Conservation (phyloP, 2,329 filamentous ascomycete genomes). For the Byssothecium circinans region DNA sequence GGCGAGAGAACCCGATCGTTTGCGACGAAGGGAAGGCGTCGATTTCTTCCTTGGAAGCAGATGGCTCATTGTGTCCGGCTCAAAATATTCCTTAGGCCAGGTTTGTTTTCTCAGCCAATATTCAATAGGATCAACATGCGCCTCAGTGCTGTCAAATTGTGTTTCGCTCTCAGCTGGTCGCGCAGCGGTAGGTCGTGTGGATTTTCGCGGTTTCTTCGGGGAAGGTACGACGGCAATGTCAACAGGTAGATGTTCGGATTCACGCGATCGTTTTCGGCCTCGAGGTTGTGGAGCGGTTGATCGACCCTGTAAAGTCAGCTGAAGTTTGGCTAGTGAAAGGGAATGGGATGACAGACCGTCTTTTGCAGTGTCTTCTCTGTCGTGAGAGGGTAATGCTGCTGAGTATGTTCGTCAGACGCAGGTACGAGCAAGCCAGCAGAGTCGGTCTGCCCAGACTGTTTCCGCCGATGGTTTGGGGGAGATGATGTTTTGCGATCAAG, state of each 20-base stretch:
- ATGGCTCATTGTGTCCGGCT: constrained; percentile 13
- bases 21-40: constrained; percentile 13
- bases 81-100: constrained; percentile 19
- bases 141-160: neutral
- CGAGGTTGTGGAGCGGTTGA: neutral
- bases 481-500: constrained; percentile 5
- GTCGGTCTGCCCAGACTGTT: constrained; percentile 8
- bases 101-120: constrained; percentile 13
- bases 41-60: constrained; percentile 18
- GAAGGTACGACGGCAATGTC: neutral
- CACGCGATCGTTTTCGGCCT: constrained; percentile 6
- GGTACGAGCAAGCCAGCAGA: neutral
- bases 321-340: neutral
- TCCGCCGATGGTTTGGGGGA: constrained; percentile 5
- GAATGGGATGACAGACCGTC: constrained; percentile 3
- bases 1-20: constrained; percentile 5
- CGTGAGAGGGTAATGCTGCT: constrained; percentile 6
- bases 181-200: constrained; percentile 1
- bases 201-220: constrained; percentile 4
- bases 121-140: constrained; percentile 11
- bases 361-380: constrained; percentile 4
- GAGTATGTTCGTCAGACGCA: constrained; percentile 1
- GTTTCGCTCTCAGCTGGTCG: neutral
- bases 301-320: constrained; percentile 4
- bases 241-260: constrained; percentile 4